A percentile compares a stretch with the other conserved stretches of the same genome.
Conservation (phyloP, 306 rosid genomes). For the Fragaria nilgerrensis region DNA sequence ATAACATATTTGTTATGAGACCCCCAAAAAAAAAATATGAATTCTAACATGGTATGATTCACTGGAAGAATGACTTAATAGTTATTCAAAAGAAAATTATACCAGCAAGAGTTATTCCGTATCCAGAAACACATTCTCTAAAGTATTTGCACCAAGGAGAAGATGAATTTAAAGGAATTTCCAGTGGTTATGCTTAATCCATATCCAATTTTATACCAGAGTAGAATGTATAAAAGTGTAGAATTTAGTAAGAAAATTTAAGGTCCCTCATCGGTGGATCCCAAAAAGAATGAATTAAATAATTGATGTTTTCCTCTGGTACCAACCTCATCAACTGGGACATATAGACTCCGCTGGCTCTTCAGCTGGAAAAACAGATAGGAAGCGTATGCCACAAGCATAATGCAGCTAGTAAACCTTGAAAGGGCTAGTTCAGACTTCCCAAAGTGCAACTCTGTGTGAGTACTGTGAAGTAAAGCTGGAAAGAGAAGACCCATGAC, state of each 20-base stretch:
- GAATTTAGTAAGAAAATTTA: background rate
- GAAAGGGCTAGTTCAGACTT: conserved; percentile 62
- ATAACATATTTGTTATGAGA: background rate
- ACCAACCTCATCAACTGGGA: conserved; percentile 46
- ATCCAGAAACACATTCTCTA: background rate
- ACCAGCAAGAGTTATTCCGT: background rate
- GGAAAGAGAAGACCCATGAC: conserved; percentile 71
- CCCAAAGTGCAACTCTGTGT: conserved; percentile 45
- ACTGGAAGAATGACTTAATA: background rate
- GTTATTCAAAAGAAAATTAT: background rate
- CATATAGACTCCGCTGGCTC: conserved; percentile 36
- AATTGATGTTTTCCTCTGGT: background rate
- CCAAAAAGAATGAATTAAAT: background rate
- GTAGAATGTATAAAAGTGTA: background rate
- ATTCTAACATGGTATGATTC: background rate
- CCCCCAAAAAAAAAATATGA: background rate
- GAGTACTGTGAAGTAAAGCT: conserved; percentile 52
- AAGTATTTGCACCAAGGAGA: background rate
- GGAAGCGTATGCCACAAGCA: conserved; percentile 63
- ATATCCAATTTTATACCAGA: background rate
- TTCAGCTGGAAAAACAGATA: conserved; percentile 54
- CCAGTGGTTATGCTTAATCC: background rate
- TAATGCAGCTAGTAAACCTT: conserved; percentile 70
- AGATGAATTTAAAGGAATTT: background rate
- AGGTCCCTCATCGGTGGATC: background rate